Percentiles rank a stretch among this genome's conserved stretches.
phyloP scores from a whole-genome alignment of 1,284 basidiomycete genomes.

The Ustilago vetiveriae region DNA sequence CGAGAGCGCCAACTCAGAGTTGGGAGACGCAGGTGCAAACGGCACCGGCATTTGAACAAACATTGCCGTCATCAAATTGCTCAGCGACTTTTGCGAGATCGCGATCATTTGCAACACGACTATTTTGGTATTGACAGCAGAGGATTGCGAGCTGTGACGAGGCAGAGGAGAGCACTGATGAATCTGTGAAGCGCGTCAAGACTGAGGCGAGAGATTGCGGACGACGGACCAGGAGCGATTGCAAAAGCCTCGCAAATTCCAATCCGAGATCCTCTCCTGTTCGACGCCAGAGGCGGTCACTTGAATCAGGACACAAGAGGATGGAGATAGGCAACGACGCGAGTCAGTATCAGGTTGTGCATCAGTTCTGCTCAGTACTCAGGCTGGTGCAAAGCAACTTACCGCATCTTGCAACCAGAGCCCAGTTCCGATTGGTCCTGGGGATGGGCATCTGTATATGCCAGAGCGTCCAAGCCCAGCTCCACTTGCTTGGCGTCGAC shows the following conservation, averaged over 20 bases:
- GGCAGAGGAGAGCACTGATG: no score
- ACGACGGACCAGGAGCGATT: constrained; percentile 52
- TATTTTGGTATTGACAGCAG: no score
- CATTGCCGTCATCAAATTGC: no score
- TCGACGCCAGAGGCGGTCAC: constrained; percentile 40
- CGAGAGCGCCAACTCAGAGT: constrained; percentile 15
- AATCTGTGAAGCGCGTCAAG: neutral
- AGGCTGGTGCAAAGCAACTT: no score
- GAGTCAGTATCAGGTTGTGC: neutral
- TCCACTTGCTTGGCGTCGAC: constrained; percentile 9
- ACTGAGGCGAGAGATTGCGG: constrained; percentile 18
- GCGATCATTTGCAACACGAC: neutral
- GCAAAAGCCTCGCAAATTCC: constrained; percentile 53
- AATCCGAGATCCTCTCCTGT: constrained; percentile 39
- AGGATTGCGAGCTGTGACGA: no score
- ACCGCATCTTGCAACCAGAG: constrained; percentile 39
- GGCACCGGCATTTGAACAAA: neutral
- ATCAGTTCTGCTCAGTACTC: neutral
- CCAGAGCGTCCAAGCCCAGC: constrained; percentile 55
- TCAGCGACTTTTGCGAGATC: no score
- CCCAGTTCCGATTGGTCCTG: neutral
- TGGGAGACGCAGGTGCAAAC: constrained; percentile 2
- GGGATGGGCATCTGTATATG: constrained; percentile 15
- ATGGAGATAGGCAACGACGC: no score
- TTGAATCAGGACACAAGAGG: no score